These are phyloP conservation scores for Tetrapyrgos nigripes DNA, from an alignment of 1,284 basidiomycete species.

Conservation along the genomic window DNA sequence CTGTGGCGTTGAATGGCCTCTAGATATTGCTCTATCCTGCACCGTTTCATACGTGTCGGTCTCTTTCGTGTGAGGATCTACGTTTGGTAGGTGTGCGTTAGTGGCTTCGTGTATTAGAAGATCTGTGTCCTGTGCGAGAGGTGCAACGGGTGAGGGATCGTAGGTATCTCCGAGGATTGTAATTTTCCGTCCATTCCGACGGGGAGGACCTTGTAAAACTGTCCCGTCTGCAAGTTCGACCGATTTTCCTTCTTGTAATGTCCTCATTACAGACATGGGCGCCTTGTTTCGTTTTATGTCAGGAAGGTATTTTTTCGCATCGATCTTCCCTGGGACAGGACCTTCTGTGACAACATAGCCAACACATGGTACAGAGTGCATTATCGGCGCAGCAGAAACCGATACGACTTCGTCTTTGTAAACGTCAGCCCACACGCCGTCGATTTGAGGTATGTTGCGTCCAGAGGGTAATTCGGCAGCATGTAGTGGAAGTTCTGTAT, in stretches of 20 bases:
- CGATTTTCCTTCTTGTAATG: conserved; percentile 72
- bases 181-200: conserved; percentile 74
- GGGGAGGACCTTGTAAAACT: conserved; percentile 73
- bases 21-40: conserved; percentile 70
- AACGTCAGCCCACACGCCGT: conserved; percentile 79
- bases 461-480: conserved; percentile 70
- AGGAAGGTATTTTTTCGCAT: conserved; percentile 67
- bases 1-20: conserved; percentile 93
- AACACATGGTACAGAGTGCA: conserved; percentile 83
- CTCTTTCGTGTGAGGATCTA: conserved; percentile 62
- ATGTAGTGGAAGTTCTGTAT: conserved; percentile 51
- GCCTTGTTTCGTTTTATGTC: conserved; percentile 74
- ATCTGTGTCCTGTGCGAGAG: conserved; percentile 66
- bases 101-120: conserved; percentile 89
- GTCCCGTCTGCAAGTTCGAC: conserved; percentile 82
- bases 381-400: conserved; percentile 86
- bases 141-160: conserved; percentile 70
- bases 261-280: conserved; percentile 74
- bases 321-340: conserved; percentile 78
- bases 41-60: conserved; percentile 68
- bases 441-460: conserved; percentile 65
- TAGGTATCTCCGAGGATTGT: conserved; percentile 85
- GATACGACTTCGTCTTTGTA: conserved; percentile 64
- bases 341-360: conserved; percentile 86
- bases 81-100: conserved; percentile 84